Evolutionary conservation across 2,329 filamentous ascomycete genomes (phyloP), one percentile per base, ranked within the genome.

Genomic region (Alternaria incomplexa): DNA sequence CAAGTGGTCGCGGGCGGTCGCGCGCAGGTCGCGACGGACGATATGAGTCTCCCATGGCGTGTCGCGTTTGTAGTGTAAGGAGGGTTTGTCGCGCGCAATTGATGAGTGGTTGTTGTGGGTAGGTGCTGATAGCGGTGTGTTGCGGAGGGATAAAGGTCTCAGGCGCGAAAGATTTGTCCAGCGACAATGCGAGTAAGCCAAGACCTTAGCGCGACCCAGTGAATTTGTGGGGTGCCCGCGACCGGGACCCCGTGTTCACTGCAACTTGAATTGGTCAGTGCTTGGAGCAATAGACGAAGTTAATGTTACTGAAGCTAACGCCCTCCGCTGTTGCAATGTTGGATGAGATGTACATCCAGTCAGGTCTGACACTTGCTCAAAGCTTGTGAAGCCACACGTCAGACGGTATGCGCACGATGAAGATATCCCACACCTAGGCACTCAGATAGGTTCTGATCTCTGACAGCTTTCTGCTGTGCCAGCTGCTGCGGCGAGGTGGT

Each of bases 41-140:
- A 63, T 77, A 76, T 4, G 74, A 71, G 53, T 76, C 73, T 10
- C 36, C 70, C 73, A 75, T 75, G 13, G 26, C 56, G 30, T 56
- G 48, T 54, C 48, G 30, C 52, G 58, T 58, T 62, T 58, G 44
- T 50, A 47, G 54, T 48, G 47, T 48, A 45, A 55, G 45, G 55
- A 52, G 8, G 63, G 63, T 22, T 55, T n/a, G 54, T 46, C 51
- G 25, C 17, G 47, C 51, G 48, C 17, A 22, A 43, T 46, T 11
- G 13, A 45, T 47, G 36, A 32, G 36, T 48, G 51, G 65, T 55
- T 58, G 61, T 59, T 50, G 28, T 61, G 28, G 28, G 40, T 17
- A 48, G 46, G 57, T 62, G 63, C 56, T 61, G 47, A 51, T 44
- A 23, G 57, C 17, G 23, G 51, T 58, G 46, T 43, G 58, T 53